Conservation (phyloP, 1,284 basidiomycete species). For the Austroboletus novae-zelandiae region DNA sequence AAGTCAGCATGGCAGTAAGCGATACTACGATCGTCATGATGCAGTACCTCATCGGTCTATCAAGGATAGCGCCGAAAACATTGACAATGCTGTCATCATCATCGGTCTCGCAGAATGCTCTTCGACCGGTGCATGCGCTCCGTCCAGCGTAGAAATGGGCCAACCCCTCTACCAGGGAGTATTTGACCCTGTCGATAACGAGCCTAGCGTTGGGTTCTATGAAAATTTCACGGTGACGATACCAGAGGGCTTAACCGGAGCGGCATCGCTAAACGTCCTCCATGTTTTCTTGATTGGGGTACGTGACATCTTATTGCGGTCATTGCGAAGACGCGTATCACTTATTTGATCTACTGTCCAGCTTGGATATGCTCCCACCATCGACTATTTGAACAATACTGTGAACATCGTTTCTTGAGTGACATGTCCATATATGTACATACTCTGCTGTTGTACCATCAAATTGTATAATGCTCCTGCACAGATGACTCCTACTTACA, state of each 20-base stretch:
- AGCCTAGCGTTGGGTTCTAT: not conserved
- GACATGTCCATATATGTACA: too few relatives aligned
- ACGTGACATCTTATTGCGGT: conserved; percentile 3
- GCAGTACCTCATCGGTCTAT: not conserved
- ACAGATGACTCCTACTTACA: too few relatives aligned
- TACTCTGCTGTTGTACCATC: too few relatives aligned
- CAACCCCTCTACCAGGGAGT: conserved; percentile 23
- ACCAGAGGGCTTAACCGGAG: conserved; percentile 7
- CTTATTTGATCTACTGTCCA: not conserved
- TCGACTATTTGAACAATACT: conserved; percentile 23
- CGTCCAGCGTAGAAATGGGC: conserved; percentile 19
- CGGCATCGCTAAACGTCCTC: conserved; percentile 23
- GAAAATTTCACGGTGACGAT: conserved; percentile 24
- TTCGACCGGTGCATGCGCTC: conserved; percentile 9
- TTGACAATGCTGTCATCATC: conserved; percentile 26
- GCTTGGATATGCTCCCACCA: conserved; percentile 14
- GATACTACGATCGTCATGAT: not conserved
- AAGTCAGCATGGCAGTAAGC: conserved; percentile 24
- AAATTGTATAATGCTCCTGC: too few relatives aligned
- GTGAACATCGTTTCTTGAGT: conserved; percentile 13
- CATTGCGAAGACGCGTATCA: not conserved
- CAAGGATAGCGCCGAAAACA: conserved; percentile 20
- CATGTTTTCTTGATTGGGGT: conserved; percentile 29
- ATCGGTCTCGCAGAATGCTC: conserved; percentile 22
- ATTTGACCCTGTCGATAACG: conserved; percentile 2